Evolutionary conservation across 805 yeast genomes (phyloP).

Genomic region (Starmera pachycereana): DNA sequence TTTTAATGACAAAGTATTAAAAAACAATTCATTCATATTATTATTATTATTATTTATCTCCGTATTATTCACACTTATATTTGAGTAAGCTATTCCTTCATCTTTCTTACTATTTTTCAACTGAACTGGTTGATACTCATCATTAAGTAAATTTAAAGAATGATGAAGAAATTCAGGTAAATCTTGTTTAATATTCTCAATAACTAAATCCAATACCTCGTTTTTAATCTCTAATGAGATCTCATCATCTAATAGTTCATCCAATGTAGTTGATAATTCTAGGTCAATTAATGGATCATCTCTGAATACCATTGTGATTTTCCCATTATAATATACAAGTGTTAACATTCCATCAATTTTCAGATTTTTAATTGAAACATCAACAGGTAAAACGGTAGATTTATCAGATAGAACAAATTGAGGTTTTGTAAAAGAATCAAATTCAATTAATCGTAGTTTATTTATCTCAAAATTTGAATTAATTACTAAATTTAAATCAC

Average conservation of each 20-base stretch:
- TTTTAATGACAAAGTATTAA: constrained; percentile 11
- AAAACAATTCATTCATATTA: not conserved
- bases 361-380: constrained; percentile 10
- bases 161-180: constrained; percentile 12
- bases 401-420: constrained; percentile 14
- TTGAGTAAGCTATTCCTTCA: not conserved
- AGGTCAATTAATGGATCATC: constrained; percentile 16
- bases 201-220: constrained; percentile 12
- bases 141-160: constrained; percentile 5
- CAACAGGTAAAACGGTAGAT: constrained; percentile 17
- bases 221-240: constrained; percentile 10
- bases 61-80: not conserved
- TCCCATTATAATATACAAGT: constrained; percentile 11
- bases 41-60: not conserved
- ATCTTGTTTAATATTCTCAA: constrained; percentile 13
- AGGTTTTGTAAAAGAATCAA: constrained; percentile 18
- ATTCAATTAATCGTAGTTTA: constrained; percentile 14
- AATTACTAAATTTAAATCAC: constrained; percentile 9
- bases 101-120: not conserved
- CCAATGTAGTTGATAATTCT: constrained; percentile 15
- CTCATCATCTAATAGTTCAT: constrained; percentile 18
- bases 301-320: constrained; percentile 16
- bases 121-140: not conserved
- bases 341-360: constrained; percentile 13
- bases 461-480: constrained; percentile 17